phyloP scores from a whole-genome alignment of 2,329 filamentous ascomycete genomes.

The Coniochaeta pulveracea region DNA sequence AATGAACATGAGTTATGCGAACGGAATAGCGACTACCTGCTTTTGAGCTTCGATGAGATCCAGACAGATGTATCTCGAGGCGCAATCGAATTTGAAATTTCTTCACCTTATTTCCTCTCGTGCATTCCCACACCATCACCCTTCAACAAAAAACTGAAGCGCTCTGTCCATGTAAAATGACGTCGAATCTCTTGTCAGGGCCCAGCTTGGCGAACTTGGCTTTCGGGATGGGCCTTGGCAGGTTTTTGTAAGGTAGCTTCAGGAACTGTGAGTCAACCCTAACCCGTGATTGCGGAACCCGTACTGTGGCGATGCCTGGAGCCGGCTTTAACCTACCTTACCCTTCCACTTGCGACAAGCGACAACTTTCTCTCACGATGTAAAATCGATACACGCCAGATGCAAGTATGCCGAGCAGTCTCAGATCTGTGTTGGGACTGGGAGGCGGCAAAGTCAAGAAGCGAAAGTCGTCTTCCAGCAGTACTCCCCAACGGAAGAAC shows the following conservation, averaged over 20 bases:
- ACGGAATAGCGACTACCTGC: too few species aligned
- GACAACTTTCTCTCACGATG: background rate
- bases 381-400: too few species aligned
- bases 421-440: slow-evolving; percentile 14
- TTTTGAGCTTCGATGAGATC: too few species aligned
- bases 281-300: too few species aligned
- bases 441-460: slow-evolving; percentile 12
- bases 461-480: slow-evolving; percentile 7
- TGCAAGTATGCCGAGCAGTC: too few species aligned
- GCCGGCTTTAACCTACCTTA: background rate
- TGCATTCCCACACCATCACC: background rate
- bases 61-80: too few species aligned
- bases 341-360: background rate
- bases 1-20: background rate
- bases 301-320: background rate
- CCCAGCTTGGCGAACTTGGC: background rate
- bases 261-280: too few species aligned
- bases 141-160: too few species aligned
- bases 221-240: background rate
- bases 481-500: slow-evolving; percentile 5
- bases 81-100: background rate
- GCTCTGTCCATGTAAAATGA: too few species aligned
- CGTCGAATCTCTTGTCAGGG: background rate
- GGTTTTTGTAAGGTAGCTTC: background rate
- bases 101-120: background rate